These are phyloP conservation scores for Naganishia friedmannii DNA, from an alignment of 768 basidiomycete species.

Conservation along the genomic window DNA sequence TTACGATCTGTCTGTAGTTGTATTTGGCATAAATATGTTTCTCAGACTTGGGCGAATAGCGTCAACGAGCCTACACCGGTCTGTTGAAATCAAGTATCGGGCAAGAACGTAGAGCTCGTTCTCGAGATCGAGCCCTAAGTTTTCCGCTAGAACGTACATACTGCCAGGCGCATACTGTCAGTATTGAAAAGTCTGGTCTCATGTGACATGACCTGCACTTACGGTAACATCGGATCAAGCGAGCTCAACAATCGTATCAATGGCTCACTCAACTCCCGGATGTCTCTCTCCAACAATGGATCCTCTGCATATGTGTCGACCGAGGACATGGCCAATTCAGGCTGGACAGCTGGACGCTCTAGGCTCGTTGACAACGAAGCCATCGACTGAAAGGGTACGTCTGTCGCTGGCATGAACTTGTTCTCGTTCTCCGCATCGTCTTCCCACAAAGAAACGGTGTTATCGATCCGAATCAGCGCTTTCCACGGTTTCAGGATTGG, in stretches of 20 bases:
- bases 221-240: constrained; percentile 48
- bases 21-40: constrained; percentile 70
- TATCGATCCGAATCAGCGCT: constrained; percentile 63
- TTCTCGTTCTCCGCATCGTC: constrained; percentile 10
- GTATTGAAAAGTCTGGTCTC: neutral
- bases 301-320: constrained; percentile 18
- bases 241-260: constrained; percentile 52
- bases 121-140: constrained; percentile 47
- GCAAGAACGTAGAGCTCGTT: constrained; percentile 82
- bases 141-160: constrained; percentile 47
- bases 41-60: constrained; percentile 73
- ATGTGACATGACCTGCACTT: constrained; percentile 24
- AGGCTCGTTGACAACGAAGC: neutral
- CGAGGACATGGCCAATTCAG: constrained; percentile 21
- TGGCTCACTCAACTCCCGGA: constrained; percentile 30
- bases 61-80: constrained; percentile 84
- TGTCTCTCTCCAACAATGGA: constrained; percentile 14
- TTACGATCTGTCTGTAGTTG: constrained; percentile 44
- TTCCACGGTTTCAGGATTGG: constrained; percentile 81
- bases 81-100: constrained; percentile 83
- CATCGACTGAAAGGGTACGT: constrained; percentile 25
- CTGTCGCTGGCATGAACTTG: neutral
- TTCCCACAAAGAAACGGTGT: constrained; percentile 24
- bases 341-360: constrained; percentile 9
- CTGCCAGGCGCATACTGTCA: constrained; percentile 30